Evolutionary conservation across 2,329 filamentous ascomycete species (phyloP), one percentile per base, ranked within the genome.

Genomic region (Raffaelea arxii): DNA sequence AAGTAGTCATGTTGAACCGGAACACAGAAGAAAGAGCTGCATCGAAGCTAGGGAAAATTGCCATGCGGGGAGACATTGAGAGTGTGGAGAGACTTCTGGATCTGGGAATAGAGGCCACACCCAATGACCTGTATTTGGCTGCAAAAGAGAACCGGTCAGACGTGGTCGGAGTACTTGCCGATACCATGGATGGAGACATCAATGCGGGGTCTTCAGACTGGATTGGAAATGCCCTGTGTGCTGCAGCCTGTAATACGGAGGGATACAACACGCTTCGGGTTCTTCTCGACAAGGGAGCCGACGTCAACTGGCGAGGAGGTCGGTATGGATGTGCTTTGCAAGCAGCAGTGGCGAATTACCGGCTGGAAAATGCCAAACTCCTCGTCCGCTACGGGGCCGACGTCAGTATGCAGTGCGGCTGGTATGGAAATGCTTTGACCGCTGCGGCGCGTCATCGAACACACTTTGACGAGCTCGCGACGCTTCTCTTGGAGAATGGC

Each of bases 241-340:
- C 23, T 10, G 21, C 23, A 4, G 38, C 38, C 9, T 21, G 5
- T 6, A n/a, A 4, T 3, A 11, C 7, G 12, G 23, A 25, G 22
- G 16, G 38, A 21, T n/a, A 41, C 22, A 16, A 18, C 11, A 25
- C 39, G 10, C 9, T 25, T 10, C 39, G 39, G 9, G 79, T 94
- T 21, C 21, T 41, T 11, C 14, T 44, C 11, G 42, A 44, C n/a
- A 7, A n/a, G 10, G 30, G 42, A 18, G 36, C 37, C 24, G 14
- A 41, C 18, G 37, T 46, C n/a, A 32, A 46, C 22, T 14, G 24
- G 36, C 44, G 32, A 16, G 37, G 44, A n/a, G 44, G 44, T 11
- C 4, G 24, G 3, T 40, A 35, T 25, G 24, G 37, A 16, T 12
- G 19, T 23, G 36, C 44, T 11, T 25, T 46, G 5, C 25, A 46